These are phyloP conservation scores for Melanomma pulvis-pyrius DNA, from an alignment of 495 filamentous ascomycete species.

Conservation along the genomic window DNA sequence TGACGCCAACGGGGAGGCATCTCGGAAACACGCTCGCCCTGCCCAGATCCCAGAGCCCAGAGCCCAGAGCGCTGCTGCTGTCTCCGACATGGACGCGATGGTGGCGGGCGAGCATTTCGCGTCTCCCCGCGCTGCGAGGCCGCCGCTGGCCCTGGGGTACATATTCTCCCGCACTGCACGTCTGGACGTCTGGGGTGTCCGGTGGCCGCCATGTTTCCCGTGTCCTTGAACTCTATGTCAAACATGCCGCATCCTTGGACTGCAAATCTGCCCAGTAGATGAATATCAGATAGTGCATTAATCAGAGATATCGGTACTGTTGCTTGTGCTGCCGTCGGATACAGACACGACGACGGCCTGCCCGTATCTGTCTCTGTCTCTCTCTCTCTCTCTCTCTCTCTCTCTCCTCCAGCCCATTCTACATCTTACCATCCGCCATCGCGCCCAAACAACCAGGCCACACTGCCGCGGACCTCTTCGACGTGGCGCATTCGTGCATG, in stretches of 20 bases:
- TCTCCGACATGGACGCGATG: too few relatives aligned
- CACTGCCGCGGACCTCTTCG: not conserved
- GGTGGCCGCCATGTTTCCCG: constrained; percentile 4
- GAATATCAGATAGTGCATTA: not conserved
- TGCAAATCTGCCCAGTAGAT: not conserved
- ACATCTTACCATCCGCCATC: too few relatives aligned
- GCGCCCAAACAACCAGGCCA: too few relatives aligned
- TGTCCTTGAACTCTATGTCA: not conserved
- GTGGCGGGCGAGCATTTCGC: not conserved
- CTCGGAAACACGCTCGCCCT: not conserved
- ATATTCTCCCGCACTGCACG: constrained; percentile 14
- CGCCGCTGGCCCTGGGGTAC: not conserved
- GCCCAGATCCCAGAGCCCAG: too few relatives aligned
- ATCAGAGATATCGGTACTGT: too few relatives aligned
- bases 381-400: too few relatives aligned
- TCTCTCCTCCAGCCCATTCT: too few relatives aligned
- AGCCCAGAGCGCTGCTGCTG: too few relatives aligned
- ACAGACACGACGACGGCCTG: too few relatives aligned
- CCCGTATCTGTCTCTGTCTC: too few relatives aligned
- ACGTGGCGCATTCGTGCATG: too few relatives aligned
- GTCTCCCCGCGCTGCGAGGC: not conserved
- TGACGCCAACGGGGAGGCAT: not conserved
- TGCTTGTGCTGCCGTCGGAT: too few relatives aligned
- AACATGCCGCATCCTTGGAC: not conserved
- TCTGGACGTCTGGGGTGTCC: constrained; percentile 14